Percentiles rank a stretch among this genome's conserved stretches.
phyloP scores from a whole-genome alignment of 768 basidiomycete genomes.

The Collybia nuda region DNA sequence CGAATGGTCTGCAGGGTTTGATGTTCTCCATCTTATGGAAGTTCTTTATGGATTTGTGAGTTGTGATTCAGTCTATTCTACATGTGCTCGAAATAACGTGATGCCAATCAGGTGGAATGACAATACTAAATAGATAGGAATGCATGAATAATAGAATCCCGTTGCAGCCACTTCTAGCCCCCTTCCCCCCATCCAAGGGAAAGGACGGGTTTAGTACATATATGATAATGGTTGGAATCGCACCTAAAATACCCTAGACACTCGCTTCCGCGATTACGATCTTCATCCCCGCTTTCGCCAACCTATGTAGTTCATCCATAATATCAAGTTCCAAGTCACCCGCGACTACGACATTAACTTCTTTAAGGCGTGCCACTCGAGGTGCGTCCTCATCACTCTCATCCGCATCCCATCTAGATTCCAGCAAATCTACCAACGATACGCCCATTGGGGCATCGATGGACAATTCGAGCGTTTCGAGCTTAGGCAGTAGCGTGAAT shows the following conservation, averaged over 20 bases:
- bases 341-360: slow-evolving; percentile 11
- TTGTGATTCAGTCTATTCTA: slow-evolving; percentile 13
- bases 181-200: no score
- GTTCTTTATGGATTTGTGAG: slow-evolving; percentile 85
- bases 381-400: slow-evolving; percentile 2
- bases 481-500: slow-evolving; percentile 27
- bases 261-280: slow-evolving; percentile 7
- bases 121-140: slow-evolving; percentile 12
- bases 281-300: slow-evolving; percentile 17
- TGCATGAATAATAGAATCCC: not conserved
- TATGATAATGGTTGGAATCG: no score
- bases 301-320: slow-evolving; percentile 13
- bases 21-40: slow-evolving; percentile 94
- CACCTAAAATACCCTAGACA: no score
- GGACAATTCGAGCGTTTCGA: slow-evolving; percentile 36
- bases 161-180: no score
- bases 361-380: slow-evolving; percentile 8
- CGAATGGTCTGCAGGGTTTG: slow-evolving; percentile 89
- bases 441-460: slow-evolving; percentile 30
- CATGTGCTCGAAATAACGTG: not conserved
- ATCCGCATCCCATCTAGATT: slow-evolving; percentile 23
- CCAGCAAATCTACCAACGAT: slow-evolving; percentile 33
- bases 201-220: no score
- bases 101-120: slow-evolving; percentile 9
- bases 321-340: slow-evolving; percentile 16